Base-by-base conservation (phyloP, 75 land plant genomes). In the Selaginella moellendorffii region DNA sequence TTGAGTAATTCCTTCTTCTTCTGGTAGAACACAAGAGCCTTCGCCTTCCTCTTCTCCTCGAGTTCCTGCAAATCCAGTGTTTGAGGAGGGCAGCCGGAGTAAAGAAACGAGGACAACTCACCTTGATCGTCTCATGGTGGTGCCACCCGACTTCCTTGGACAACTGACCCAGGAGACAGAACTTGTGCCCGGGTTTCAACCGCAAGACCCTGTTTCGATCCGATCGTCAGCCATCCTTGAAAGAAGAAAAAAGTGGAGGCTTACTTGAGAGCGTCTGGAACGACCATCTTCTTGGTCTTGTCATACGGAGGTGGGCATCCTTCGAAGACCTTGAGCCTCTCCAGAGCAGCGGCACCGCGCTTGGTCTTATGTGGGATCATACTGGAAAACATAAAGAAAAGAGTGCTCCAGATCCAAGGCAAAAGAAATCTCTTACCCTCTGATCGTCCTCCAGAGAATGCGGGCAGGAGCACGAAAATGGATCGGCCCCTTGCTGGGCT, bases 61-160 rank as follows among this genome's bases (percentile, higher is more conserved):
- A 70, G 36, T 53, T 75, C 77, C 75, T 75, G 36, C 31, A 64
- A 1, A 52, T 2, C 5, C 5, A 21, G 51, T n/a, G n/a, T n/a
- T n/a, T n/a, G n/a, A n/a, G n/a, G n/a, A n/a, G n/a, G n/a, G n/a
- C n/a, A n/a, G n/a, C n/a, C 9, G 1, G 26, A 27, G 0, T 36
- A 31, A 51, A 0, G 14, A 53, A 64, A 23, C 5, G 19, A 66
- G 0, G 14, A 20, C 28, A 46, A 14, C 23, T 54, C 18, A 81
- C 87, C 81, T 71, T 79, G 63, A 84, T 79, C 25, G 82, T 84
- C 27, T 84, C 86, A 68, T 72, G 76, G 58, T 84, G 80, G 68
- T 82, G 84, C 87, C 84, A 84, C 58, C 87, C 84, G 60, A 84
- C 87, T 52, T 84, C 87, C 0, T 76, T 56, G 30, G 87, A 84